Conservation (phyloP, 208 protist species). For the Strigomonas culicis region DNA sequence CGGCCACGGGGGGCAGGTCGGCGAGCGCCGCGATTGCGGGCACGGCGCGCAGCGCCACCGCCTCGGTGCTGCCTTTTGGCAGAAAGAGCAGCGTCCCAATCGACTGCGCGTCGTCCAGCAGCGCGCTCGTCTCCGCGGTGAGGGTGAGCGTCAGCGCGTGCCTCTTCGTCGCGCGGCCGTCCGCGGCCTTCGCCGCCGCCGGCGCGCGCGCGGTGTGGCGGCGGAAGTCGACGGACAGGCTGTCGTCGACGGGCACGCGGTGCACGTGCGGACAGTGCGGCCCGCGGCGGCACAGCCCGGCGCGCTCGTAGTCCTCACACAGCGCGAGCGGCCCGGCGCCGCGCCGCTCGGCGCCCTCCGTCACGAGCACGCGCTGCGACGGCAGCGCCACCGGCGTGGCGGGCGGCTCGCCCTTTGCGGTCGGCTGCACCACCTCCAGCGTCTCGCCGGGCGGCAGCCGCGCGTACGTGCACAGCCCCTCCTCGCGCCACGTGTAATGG, state of each 20-base stretch:
- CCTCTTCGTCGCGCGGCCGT: too few relatives aligned
- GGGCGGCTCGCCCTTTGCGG: not conserved
- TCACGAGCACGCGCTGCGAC: not conserved
- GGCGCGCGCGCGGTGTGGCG: not conserved
- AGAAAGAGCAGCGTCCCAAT: too few relatives aligned
- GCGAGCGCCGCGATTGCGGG: not conserved
- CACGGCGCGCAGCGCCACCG: too few relatives aligned
- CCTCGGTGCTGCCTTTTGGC: too few relatives aligned
- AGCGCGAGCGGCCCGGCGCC: not conserved
- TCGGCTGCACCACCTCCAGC: constrained; percentile 22
- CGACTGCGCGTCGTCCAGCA: too few relatives aligned
- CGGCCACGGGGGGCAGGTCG: too few relatives aligned
- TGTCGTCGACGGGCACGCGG: not conserved
- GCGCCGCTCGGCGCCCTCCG: not conserved
- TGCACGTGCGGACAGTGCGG: not conserved
- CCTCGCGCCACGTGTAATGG: constrained; percentile 72
- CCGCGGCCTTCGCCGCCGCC: not conserved
- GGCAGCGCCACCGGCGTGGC: not conserved
- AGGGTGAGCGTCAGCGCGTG: too few relatives aligned
- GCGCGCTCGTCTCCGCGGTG: too few relatives aligned
- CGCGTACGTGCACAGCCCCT: constrained; percentile 58
- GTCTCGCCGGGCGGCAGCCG: constrained; percentile 34
- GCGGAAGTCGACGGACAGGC: not conserved
- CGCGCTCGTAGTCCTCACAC: not conserved
- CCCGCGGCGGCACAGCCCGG: not conserved